These are phyloP conservation scores for Amanita pallidorosea DNA, from an alignment of 768 basidiomycete species.

Conservation along the genomic window DNA sequence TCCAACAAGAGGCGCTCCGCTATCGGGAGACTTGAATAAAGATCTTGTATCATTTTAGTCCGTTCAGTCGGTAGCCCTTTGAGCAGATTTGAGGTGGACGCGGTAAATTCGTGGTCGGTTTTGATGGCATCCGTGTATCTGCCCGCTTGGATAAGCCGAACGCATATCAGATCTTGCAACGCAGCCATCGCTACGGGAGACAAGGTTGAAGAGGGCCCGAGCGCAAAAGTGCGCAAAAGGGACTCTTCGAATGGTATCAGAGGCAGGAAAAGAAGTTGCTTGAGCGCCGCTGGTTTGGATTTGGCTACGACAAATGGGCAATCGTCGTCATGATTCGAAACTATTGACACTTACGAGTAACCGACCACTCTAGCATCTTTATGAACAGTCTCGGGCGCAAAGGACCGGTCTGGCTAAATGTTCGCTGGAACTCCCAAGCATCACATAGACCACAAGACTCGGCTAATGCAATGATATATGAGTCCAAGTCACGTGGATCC, in stretches of 20 bases:
- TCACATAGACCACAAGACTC: constrained; percentile 47
- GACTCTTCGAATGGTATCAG: constrained; percentile 56
- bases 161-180: constrained; percentile 70
- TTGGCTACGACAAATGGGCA: constrained; percentile 27
- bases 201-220: constrained; percentile 39
- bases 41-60: constrained; percentile 58
- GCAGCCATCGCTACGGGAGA: constrained; percentile 39
- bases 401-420: constrained; percentile 49
- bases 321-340: not conserved
- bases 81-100: constrained; percentile 27
- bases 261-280: constrained; percentile 54
- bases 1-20: constrained; percentile 58
- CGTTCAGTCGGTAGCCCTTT: constrained; percentile 38
- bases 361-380: constrained; percentile 57
- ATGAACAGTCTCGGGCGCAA: constrained; percentile 43
- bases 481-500: constrained; percentile 59
- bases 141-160: constrained; percentile 66
- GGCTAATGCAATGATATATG: constrained; percentile 60
- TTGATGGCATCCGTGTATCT: constrained; percentile 65
- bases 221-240: constrained; percentile 44
- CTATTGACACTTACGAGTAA: constrained; percentile 44
- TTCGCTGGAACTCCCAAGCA: constrained; percentile 69
- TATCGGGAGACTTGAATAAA: constrained; percentile 51
- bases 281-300: constrained; percentile 46
- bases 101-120: constrained; percentile 54